A percentile compares a stretch with the other conserved stretches of the same genome.
Evolutionary conservation across 2,329 filamentous ascomycete genomes (phyloP).

Genomic region (Diaporthe humulicola): DNA sequence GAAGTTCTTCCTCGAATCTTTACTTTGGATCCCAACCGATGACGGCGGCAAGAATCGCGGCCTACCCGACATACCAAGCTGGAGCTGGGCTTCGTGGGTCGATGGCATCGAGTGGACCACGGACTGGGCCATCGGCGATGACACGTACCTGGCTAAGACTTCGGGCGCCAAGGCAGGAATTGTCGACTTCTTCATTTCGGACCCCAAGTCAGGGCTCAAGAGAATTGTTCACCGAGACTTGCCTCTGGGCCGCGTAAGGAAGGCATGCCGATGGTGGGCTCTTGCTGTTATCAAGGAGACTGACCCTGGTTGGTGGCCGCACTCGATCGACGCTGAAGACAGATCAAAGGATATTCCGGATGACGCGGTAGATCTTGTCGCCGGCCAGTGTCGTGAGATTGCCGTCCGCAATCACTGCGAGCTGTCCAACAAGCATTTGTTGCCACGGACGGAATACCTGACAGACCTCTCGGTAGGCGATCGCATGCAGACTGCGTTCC

Average conservation of each 20-base stretch:
- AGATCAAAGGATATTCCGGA: background rate
- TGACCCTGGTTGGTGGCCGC: background rate
- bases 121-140: background rate
- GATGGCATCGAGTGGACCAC: background rate
- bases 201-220: background rate
- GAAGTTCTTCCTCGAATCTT: background rate
- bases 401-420: background rate
- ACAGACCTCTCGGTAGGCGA: background rate
- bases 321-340: background rate
- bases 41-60: background rate
- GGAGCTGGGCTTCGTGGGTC: background rate
- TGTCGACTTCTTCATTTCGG: background rate
- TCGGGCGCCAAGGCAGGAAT: background rate
- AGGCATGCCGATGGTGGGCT: background rate
- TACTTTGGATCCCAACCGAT: background rate
- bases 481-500: background rate
- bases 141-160: background rate
- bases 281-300: background rate
- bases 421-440: background rate
- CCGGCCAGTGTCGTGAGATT: background rate
- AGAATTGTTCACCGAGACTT: background rate
- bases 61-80: background rate
- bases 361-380: background rate
- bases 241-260: background rate
- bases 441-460: background rate